phyloP scores from a whole-genome alignment of 169 alveolate genomes.

The Cryptosporidium tyzzeri region DNA sequence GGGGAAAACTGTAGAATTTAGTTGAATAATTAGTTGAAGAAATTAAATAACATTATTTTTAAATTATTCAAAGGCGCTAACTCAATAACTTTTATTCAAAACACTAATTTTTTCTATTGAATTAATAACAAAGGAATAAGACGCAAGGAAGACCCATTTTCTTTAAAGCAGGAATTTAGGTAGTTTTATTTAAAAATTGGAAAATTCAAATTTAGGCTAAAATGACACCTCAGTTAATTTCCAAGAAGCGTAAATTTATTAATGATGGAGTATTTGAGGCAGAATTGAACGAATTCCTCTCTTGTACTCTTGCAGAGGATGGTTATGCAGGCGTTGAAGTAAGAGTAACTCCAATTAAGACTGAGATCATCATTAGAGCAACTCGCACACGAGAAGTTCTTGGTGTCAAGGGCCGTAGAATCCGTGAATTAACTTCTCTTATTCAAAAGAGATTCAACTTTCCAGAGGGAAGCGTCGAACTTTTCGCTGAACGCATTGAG shows the following conservation, averaged over 20 bases:
- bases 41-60: background rate
- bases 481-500: constrained; percentile 96
- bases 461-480: constrained; percentile 95
- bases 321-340: constrained; percentile 99
- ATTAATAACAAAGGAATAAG: background rate
- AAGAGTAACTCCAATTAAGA: constrained; percentile 92
- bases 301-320: constrained; percentile 96
- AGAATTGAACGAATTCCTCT: constrained; percentile 97
- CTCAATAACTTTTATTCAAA: background rate
- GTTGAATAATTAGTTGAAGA: background rate
- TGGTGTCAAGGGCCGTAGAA: constrained; percentile 97
- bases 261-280: constrained; percentile 99
- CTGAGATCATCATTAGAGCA: constrained; percentile 97
- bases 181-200: background rate
- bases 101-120: background rate
- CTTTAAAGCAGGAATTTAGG: background rate
- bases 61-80: constrained; percentile 26
- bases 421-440: constrained; percentile 96
- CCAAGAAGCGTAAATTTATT: constrained; percentile 95
- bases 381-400: constrained; percentile 97
- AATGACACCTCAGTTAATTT: constrained; percentile 80
- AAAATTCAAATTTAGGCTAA: constrained; percentile 21
- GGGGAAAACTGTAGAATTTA: background rate
- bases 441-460: constrained; percentile 98
- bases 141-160: background rate